Conservation (phyloP, 202 grass and related monocot genomes). For the Musa balbisiana region DNA sequence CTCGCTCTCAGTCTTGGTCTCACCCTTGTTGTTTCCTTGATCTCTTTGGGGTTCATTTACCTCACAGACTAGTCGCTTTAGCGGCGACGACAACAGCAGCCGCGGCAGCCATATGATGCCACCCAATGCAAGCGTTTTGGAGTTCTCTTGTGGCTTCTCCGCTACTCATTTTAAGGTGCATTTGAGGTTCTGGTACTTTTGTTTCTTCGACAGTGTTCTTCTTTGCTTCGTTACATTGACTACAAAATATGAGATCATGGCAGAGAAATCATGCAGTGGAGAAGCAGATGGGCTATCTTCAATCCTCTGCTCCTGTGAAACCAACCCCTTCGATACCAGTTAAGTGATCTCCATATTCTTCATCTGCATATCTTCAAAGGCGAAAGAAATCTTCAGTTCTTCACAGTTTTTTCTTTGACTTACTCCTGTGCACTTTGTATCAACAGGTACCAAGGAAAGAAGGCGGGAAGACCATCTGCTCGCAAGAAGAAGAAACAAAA, state of each 20-base stretch:
- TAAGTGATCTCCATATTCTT: conserved; percentile 6
- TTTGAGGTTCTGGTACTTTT: not conserved
- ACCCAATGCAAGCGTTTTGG: conserved; percentile 26
- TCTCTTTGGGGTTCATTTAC: not conserved
- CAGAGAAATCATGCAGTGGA: conserved; percentile 3
- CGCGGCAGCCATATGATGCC: conserved; percentile 11
- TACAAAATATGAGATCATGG: not conserved
- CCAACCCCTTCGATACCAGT: conserved; percentile 39
- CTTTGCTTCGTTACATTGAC: not conserved
- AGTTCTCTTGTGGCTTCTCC: conserved; percentile 54
- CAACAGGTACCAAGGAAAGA: conserved; percentile 21
- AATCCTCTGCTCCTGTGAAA: conserved; percentile 31
- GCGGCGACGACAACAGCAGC: not conserved
- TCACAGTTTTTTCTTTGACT: not conserved
- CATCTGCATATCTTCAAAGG: conserved; percentile 3
- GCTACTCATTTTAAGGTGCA: conserved; percentile 46
- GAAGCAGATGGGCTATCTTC: conserved; percentile 31
- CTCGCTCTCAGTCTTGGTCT: not conserved
- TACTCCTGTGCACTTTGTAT: not conserved
- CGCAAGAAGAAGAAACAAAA: conserved; percentile 1
- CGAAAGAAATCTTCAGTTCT: not conserved
- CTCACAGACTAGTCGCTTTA: not conserved
- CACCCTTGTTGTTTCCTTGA: not conserved
- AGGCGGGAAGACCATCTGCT: not conserved
- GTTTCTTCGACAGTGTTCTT: not conserved